These are phyloP conservation scores for Parsonsia alboflavescens DNA, from an alignment of 257 asterid species.

Conservation along the genomic window DNA sequence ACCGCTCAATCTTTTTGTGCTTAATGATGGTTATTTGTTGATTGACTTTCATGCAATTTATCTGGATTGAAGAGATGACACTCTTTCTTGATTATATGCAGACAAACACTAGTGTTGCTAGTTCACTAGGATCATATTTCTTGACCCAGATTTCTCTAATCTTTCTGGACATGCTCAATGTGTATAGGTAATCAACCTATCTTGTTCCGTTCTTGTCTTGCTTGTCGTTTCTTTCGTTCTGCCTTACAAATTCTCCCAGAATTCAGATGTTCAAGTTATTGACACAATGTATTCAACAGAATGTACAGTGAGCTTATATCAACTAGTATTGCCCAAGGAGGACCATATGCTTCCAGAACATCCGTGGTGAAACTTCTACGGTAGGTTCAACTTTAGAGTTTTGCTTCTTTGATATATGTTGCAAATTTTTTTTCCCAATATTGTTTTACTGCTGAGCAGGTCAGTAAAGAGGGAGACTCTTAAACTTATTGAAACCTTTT, in stretches of 20 bases:
- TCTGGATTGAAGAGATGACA: constrained; percentile 7
- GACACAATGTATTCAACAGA: constrained; percentile 41
- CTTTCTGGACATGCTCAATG: constrained; percentile 97
- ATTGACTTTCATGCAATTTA: not conserved
- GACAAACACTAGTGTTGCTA: constrained; percentile 96
- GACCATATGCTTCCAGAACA: constrained; percentile 84
- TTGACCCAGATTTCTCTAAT: constrained; percentile 74
- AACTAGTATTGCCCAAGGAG: constrained; percentile 91
- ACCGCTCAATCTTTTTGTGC: not conserved
- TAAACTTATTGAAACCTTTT: constrained; percentile 91
- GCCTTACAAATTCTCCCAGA: not conserved
- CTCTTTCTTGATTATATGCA: constrained; percentile 28
- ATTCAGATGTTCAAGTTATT: not conserved
- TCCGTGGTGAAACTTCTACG: constrained; percentile 91
- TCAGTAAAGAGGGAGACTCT: constrained; percentile 96
- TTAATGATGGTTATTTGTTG: not conserved
- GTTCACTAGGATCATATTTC: constrained; percentile 83
- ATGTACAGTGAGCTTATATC: constrained; percentile 98
- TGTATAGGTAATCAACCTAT: constrained; percentile 56
- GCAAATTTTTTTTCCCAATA: constrained; percentile 8
- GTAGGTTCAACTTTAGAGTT: constrained; percentile 31
- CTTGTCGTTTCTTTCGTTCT: not conserved
- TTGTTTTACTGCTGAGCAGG: constrained; percentile 39
- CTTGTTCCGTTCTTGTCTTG: not conserved
- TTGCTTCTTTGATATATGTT: constrained; percentile 4